These are phyloP conservation scores for Marsdenia floribunda DNA, from an alignment of 257 asterid species.

Conservation along the genomic window DNA sequence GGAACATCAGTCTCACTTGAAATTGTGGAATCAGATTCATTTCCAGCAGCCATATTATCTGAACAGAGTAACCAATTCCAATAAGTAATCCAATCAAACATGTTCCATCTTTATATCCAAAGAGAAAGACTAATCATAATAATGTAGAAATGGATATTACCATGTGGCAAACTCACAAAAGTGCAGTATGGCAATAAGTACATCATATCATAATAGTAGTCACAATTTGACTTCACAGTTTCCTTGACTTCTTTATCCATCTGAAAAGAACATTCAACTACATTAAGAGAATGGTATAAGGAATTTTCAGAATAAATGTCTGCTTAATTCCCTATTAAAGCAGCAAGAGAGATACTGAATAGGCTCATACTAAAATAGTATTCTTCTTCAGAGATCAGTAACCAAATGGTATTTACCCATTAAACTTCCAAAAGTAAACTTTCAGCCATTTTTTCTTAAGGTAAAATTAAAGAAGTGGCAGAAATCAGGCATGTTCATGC, in stretches of 20 bases:
- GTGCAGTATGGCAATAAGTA: conserved; percentile 58
- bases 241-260: conserved; percentile 18
- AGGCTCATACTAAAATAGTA: background rate
- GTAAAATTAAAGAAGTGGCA: background rate
- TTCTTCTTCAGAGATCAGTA: background rate
- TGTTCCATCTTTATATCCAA: background rate
- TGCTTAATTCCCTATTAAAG: background rate
- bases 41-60: conserved; percentile 33
- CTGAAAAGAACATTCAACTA: conserved; percentile 26
- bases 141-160: conserved; percentile 18
- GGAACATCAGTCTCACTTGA: conserved; percentile 43
- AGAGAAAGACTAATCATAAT: background rate
- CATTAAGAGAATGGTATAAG: background rate
- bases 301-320: background rate
- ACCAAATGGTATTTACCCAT: background rate
- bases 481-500: background rate
- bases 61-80: conserved; percentile 4
- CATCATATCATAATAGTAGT: conserved; percentile 56
- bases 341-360: background rate
- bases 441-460: background rate
- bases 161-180: conserved; percentile 47
- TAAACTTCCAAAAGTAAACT: background rate
- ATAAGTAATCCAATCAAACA: background rate
- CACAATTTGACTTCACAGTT: conserved; percentile 23
- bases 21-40: conserved; percentile 55